These are phyloP conservation scores for Metschnikowia kunwiensis DNA, from an alignment of 805 yeast genomes.

Conservation along the genomic window DNA sequence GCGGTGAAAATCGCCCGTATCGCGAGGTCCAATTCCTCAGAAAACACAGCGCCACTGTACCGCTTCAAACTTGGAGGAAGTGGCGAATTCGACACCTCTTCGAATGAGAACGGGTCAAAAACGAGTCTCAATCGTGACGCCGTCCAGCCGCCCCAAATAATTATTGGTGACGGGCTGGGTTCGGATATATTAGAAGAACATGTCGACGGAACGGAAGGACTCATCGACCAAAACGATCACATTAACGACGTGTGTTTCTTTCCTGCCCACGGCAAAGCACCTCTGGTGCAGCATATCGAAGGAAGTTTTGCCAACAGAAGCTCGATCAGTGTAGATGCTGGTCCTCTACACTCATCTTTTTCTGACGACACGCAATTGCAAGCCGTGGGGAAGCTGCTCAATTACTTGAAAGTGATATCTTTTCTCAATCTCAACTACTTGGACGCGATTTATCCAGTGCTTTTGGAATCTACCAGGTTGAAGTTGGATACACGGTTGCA, in stretches of 20 bases:
- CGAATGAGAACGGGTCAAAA: background rate
- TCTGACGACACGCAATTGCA: background rate
- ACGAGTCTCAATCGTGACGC: background rate
- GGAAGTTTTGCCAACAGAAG: background rate
- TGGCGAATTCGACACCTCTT: constrained; percentile 1
- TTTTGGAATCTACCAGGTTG: constrained; percentile 4
- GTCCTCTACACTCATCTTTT: background rate
- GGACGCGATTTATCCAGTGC: constrained; percentile 10
- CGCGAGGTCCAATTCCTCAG: constrained; percentile 3
- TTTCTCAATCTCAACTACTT: constrained; percentile 10
- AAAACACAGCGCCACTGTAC: constrained; percentile 2
- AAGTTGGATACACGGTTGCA: constrained; percentile 7
- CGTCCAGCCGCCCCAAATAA: constrained; percentile 7
- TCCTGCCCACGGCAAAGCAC: constrained; percentile 3
- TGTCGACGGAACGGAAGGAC: background rate
- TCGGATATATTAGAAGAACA: no score
- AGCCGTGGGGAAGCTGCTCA: background rate
- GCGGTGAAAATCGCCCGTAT: constrained; percentile 10
- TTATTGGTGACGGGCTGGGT: constrained; percentile 5
- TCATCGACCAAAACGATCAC: constrained; percentile 8
- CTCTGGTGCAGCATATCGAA: constrained; percentile 7
- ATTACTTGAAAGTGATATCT: constrained; percentile 3
- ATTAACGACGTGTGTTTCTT: constrained; percentile 9
- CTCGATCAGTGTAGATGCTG: constrained; percentile 5
- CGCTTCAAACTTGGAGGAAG: constrained; percentile 2